phyloP scores from a whole-genome alignment of 768 basidiomycete species.

The Lactifluus hygrophoroides region DNA sequence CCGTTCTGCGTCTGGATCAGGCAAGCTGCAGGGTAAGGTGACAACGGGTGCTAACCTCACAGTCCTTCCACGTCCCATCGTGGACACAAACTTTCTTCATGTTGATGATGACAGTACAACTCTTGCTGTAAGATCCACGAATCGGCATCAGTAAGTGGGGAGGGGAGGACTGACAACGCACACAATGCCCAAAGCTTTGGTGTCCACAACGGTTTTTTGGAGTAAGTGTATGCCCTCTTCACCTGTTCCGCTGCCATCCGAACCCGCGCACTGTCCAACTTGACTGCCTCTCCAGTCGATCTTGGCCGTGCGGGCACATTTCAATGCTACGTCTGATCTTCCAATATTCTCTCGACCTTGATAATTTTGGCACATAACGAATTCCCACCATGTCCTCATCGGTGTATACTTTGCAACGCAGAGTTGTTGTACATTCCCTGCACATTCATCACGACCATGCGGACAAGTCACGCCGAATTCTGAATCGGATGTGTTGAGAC shows the following conservation, averaged over 20 bases:
- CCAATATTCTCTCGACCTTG: conserved; percentile 60
- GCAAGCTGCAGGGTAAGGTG: background rate
- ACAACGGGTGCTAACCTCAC: conserved; percentile 45
- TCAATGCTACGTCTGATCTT: conserved; percentile 47
- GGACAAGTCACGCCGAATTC: conserved; percentile 72
- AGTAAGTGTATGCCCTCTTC: conserved; percentile 58
- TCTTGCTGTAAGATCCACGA: conserved; percentile 43
- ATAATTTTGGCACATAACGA: conserved; percentile 73
- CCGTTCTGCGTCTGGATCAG: conserved; percentile 44
- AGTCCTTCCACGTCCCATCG: conserved; percentile 71
- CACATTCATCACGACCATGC: conserved; percentile 78
- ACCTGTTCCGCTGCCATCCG: conserved; percentile 53
- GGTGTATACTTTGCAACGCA: conserved; percentile 61
- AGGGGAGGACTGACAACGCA: conserved; percentile 28
- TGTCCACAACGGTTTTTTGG: conserved; percentile 45
- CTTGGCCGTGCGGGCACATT: conserved; percentile 54
- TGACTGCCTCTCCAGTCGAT: conserved; percentile 62
- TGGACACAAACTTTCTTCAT: conserved; percentile 60
- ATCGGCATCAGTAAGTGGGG: background rate
- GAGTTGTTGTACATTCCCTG: conserved; percentile 83
- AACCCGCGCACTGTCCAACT: conserved; percentile 50
- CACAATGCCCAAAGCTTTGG: conserved; percentile 45
- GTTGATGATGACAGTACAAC: conserved; percentile 81
- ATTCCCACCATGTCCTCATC: conserved; percentile 67
- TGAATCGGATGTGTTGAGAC: conserved; percentile 55